Conservation (phyloP, 2,329 filamentous ascomycete species). For the Penicillium sp. region DNA sequence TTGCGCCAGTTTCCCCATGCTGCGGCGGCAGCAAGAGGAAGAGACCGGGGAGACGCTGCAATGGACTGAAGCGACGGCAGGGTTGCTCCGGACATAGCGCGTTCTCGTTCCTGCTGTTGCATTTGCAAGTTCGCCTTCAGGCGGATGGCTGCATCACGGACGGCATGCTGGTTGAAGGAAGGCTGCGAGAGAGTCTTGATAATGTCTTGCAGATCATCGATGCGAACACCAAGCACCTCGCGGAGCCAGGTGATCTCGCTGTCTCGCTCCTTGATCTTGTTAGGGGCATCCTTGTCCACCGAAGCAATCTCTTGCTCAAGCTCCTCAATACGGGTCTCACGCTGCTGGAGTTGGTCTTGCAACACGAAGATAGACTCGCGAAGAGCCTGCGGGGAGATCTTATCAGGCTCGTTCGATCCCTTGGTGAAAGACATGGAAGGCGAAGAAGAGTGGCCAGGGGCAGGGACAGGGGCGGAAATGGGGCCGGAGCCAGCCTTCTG, state of each 20-base stretch:
- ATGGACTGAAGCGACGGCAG: constrained; percentile 75
- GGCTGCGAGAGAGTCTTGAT: constrained; percentile 76
- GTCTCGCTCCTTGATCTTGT: constrained; percentile 85
- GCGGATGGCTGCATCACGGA: constrained; percentile 88
- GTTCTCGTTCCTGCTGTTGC: constrained; percentile 94
- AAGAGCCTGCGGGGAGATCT: constrained; percentile 89
- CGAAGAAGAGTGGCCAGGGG: constrained; percentile 45
- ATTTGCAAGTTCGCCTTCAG: constrained; percentile 94
- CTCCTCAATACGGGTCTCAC: constrained; percentile 84
- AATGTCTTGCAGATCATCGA: constrained; percentile 90
- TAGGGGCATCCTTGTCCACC: constrained; percentile 73
- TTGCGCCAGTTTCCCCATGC: constrained; percentile 96
- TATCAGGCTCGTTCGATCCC: constrained; percentile 65
- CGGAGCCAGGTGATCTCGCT: constrained; percentile 94
- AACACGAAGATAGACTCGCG: constrained; percentile 95
- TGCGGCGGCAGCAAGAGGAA: constrained; percentile 86
- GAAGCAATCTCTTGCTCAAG: constrained; percentile 71
- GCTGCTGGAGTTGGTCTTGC: constrained; percentile 93
- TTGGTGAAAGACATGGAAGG: constrained; percentile 49
- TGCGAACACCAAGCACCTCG: constrained; percentile 85
- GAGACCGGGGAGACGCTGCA: constrained; percentile 71
- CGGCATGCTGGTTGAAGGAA: constrained; percentile 71
- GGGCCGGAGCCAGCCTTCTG: constrained; percentile 50
- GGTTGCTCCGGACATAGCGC: constrained; percentile 68
- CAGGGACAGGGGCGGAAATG: constrained; percentile 32